Conservation (phyloP, 257 asterid genomes). For the Verbascum thapsus region DNA sequence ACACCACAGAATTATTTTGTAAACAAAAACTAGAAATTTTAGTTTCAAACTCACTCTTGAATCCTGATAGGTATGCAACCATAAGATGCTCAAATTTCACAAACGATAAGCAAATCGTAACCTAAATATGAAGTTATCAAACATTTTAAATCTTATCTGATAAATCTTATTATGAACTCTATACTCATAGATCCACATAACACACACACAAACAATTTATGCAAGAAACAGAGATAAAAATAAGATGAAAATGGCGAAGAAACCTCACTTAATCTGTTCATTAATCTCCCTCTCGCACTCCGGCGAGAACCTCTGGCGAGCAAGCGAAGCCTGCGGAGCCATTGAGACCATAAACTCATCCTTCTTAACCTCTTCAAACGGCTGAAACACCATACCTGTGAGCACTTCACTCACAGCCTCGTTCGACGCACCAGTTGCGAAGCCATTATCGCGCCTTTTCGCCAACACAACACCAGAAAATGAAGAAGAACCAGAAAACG, state of each 20-base stretch:
- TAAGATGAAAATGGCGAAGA: background rate
- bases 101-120: too few relatives aligned
- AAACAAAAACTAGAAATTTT: too few relatives aligned
- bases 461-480: constrained; percentile 33
- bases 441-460: constrained; percentile 38
- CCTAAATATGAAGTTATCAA: too few relatives aligned
- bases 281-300: constrained; percentile 53
- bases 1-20: too few relatives aligned
- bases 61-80: too few relatives aligned
- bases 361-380: constrained; percentile 81
- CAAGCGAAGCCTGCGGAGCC: constrained; percentile 55
- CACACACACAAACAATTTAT: too few relatives aligned
- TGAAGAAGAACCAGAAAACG: constrained; percentile 10
- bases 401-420: constrained; percentile 37
- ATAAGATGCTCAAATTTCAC: too few relatives aligned
- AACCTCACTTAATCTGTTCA: constrained; percentile 60
- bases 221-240: too few relatives aligned
- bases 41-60: too few relatives aligned
- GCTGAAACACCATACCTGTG: constrained; percentile 78
- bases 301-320: constrained; percentile 60
- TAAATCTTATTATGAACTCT: too few relatives aligned
- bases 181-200: too few relatives aligned
- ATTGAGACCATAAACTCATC: constrained; percentile 58
- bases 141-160: too few relatives aligned
- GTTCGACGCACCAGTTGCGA: constrained; percentile 37